Evolutionary conservation across 1,139 yeast species (phyloP), one percentile per base, ranked within the genome.

Genomic region (Lizanozyma gosingica): DNA sequence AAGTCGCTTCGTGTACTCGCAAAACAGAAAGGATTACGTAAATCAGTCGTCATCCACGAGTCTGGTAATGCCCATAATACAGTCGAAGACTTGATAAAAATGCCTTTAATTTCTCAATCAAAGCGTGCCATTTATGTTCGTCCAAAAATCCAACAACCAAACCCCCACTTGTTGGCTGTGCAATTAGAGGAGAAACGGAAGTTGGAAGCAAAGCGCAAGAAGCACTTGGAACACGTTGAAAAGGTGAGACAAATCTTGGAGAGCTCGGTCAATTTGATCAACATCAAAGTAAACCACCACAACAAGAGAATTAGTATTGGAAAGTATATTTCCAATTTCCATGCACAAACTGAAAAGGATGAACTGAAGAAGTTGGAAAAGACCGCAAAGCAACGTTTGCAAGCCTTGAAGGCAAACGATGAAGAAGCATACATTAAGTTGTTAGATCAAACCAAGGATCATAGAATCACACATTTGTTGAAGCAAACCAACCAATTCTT

Each of bases 11-110:
- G 88, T 46, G 63, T 90, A 33, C 71, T 94, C 45, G 74, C 92
- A 1, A 83, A 85, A 51, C 99, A 94, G 56, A 90, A 90, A 56
- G 81, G 83, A 40, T 54, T 92, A 47, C 83, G 95, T 51, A 88
- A 86, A 55, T 78, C 74, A 47, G 62, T 94, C 32, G 65, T 90
- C 11, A 75, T 77, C 41, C 29, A 22, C 11, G 29, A 22, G 11
- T 22, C 29, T 22, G 11, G 29, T 22, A 22, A 22, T 22, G 29
- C 29, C 11, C 29, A 22, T 22, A 22, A 22, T 22, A 22, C 29
- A 22, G n/a, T n/a, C n/a, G 47, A 22, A 6, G 29, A 22, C 11
- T 22, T 22, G 29, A 11, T 11, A 6, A 22, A 22, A 11, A 22
- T 22, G 29, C 62, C 71, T 2, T 53, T 69, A 37, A 57, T 68